phyloP scores from a whole-genome alignment of 2,329 filamentous ascomycete genomes.

The Leptographium wingfieldii region DNA sequence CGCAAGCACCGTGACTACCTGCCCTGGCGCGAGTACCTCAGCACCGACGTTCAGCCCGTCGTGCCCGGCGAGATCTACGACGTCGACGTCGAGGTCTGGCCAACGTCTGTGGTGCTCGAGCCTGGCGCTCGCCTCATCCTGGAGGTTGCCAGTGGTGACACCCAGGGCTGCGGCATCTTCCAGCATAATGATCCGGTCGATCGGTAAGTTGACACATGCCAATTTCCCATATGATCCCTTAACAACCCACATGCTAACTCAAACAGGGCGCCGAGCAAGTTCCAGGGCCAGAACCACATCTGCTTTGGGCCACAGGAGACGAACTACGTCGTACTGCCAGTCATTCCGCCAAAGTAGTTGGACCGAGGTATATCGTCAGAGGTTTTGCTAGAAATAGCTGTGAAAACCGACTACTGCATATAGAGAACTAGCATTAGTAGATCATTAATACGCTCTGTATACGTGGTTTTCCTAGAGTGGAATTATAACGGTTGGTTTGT shows the following conservation, averaged over 20 bases:
- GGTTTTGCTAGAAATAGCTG: too few relatives aligned
- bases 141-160: conserved; percentile 43
- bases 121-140: conserved; percentile 39
- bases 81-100: conserved; percentile 53
- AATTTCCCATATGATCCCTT: background rate
- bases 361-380: too few relatives aligned
- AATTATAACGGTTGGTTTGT: too few relatives aligned
- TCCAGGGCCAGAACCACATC: conserved; percentile 44
- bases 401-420: too few relatives aligned
- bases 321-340: conserved; percentile 40
- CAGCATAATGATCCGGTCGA: conserved; percentile 37
- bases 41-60: conserved; percentile 41
- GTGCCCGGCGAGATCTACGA: conserved; percentile 41
- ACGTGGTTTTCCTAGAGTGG: too few relatives aligned
- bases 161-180: conserved; percentile 46
- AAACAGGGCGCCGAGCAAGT: conserved; percentile 26
- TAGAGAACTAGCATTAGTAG: too few relatives aligned
- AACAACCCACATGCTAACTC: background rate
- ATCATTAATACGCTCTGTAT: too few relatives aligned
- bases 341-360: conserved; percentile 27
- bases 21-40: conserved; percentile 46
- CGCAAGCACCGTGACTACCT: conserved; percentile 39
- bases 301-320: conserved; percentile 34
- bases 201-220: conserved; percentile 13
- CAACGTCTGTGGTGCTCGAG: conserved; percentile 44